phyloP scores from a whole-genome alignment of 2,329 filamentous ascomycete species.

The Arthroderma sp. region DNA sequence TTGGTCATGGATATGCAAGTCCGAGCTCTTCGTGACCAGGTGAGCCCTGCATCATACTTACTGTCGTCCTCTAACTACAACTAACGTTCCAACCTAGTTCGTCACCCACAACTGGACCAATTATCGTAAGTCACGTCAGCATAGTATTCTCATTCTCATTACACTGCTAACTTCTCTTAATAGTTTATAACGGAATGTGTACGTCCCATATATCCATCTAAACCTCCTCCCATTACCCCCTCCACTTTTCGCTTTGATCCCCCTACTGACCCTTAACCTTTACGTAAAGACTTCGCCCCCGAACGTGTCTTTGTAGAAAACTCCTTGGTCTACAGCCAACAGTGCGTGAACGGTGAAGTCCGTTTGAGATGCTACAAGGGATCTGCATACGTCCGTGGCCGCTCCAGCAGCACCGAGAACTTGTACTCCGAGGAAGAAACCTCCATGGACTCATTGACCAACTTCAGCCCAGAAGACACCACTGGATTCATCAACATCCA shows the following conservation, averaged over 20 bases:
- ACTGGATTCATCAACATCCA: slow-evolving; percentile 41
- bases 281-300: slow-evolving; percentile 41
- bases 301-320: slow-evolving; percentile 55
- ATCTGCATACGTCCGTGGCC: slow-evolving; percentile 20
- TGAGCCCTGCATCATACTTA: neutral
- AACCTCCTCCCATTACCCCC: too few species aligned
- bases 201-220: too few species aligned
- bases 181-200: too few species aligned
- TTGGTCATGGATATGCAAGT: slow-evolving; percentile 52
- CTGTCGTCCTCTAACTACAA: neutral
- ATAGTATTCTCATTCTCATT: too few species aligned
- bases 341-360: slow-evolving; percentile 45
- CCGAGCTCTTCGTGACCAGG: slow-evolving; percentile 47
- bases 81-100: slow-evolving; percentile 30
- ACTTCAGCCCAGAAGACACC: slow-evolving; percentile 49
- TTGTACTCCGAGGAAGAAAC: slow-evolving; percentile 49
- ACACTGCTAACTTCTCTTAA: too few species aligned
- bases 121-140: too few species aligned
- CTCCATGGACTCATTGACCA: slow-evolving; percentile 53
- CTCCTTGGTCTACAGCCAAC: slow-evolving; percentile 45
- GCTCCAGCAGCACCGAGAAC: slow-evolving; percentile 40
- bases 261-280: too few species aligned
- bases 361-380: slow-evolving; percentile 51
- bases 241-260: too few species aligned
- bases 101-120: slow-evolving; percentile 47